Conservation (phyloP, 2,329 filamentous ascomycete genomes). For the Monosporascus sp. region DNA sequence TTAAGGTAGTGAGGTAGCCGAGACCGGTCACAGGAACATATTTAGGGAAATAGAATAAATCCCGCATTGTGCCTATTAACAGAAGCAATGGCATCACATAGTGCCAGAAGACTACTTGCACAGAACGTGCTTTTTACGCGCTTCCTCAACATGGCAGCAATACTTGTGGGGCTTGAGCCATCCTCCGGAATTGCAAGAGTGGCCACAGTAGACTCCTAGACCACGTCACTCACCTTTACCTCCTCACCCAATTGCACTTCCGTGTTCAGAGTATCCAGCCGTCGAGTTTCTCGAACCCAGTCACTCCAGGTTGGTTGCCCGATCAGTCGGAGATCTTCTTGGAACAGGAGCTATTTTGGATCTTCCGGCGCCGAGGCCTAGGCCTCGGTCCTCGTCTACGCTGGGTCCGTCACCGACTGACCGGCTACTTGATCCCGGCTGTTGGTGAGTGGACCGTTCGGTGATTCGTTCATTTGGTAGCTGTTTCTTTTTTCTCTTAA, state of each 20-base stretch:
- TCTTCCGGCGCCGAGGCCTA: conserved; percentile 32
- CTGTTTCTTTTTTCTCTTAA: too few relatives aligned
- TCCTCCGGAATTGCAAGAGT: conserved; percentile 22
- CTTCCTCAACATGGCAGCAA: conserved; percentile 13
- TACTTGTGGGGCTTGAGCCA: conserved; percentile 12
- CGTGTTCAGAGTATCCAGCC: conserved; percentile 60
- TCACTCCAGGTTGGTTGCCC: not conserved
- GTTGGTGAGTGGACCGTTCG: not conserved
- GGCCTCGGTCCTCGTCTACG: conserved; percentile 29
- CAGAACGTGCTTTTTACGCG: not conserved
- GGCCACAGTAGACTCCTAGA: conserved; percentile 34
- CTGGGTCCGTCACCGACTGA: not conserved
- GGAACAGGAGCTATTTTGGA: too few relatives aligned
- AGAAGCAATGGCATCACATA: too few relatives aligned
- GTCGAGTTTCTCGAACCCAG: conserved; percentile 43
- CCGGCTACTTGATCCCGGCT: not conserved
- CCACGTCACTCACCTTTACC: conserved; percentile 44
- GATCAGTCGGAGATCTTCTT: not conserved
- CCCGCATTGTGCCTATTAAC: too few relatives aligned
- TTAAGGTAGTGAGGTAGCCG: too few relatives aligned
- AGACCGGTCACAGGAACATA: too few relatives aligned
- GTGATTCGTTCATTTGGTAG: not conserved
- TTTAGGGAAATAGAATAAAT: too few relatives aligned
- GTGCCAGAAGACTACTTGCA: not conserved
- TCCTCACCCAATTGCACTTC: conserved; percentile 37